Evolutionary conservation across 225 moss, liverwort and hornwort genomes (phyloP), one percentile per base, ranked within the genome.

Genomic region (Asterella californica): DNA sequence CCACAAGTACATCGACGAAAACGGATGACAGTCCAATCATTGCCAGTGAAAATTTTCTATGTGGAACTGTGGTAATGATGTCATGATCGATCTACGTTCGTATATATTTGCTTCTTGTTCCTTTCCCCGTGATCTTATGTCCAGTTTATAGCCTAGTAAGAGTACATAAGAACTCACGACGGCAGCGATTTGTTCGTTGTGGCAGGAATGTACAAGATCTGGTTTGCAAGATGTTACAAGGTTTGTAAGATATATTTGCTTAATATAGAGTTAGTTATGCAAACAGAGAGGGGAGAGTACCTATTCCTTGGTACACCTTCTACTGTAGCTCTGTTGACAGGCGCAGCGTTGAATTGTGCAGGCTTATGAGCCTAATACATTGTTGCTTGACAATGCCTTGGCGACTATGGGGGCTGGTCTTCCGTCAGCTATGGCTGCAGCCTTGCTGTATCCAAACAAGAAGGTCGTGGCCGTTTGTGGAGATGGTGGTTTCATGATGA

Each of bases 201-300:
- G 61, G 67, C 85, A 95, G 90, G 91, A 59, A 89, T 96, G 92
- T 96, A 89, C 90, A 96, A 94, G 80, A 94, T 96, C 70, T 96
- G 94, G 96, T 94, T 96, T 88, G 93, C 96, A 22, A 83, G 92
- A 66, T 91, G 90, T 76, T 96, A 94, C 85, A 96, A 94, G 96
- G 95, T 95, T 45, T 60, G 80, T 67, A 10, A 12, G 22, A 2
- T 9, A 46, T 21, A 45, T 70, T 70, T 70, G 15, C 45, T 46
- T 36, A 15, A 12, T 0, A 27, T 67, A 67, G 34, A 7, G 12
- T 11, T 8, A 67, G 12, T 42, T 42, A 37, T 14, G 6, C 45
- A 70, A 70, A 70, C 61, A 25, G 5, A 10, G 27, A 61, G 11
- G 2, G 32, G 32, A 65, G 30, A 32, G 12, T 34, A 33, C 1